Base-by-base conservation (phyloP, 495 filamentous ascomycete species). In the Lasiosphaeria miniovina region DNA sequence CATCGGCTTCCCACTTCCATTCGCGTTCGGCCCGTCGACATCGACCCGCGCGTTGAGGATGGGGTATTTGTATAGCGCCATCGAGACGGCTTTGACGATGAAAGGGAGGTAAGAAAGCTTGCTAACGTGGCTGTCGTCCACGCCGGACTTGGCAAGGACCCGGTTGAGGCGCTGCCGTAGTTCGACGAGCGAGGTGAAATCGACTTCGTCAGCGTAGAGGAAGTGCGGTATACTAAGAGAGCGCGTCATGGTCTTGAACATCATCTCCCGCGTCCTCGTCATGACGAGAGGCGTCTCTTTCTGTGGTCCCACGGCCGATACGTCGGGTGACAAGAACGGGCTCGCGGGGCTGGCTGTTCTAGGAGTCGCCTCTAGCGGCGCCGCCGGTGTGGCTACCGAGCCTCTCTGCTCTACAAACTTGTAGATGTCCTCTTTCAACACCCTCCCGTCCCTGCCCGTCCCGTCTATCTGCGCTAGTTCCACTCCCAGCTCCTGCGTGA, bases 231-330 rank as follows among this genome's bases (percentile, higher is more conserved):
- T 98, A 50, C 66, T 83, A 61, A 99, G 79, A 15, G 92, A 96
- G 46, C 85, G 84, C 24, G 93, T 98, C 95, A 99, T 99, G n/a
- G 85, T 84, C 73, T 94, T 96, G 84, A 96, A 97, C 95, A 99
- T 99, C 68, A 90, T 87, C 17, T 82, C 77, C 76, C 98, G 94
- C 34, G 90, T 89, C 33, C 84, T 85, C 4, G 90, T 89, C 17
- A 99, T 76, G 55, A 82, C 75, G 33, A 85, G 74, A 1, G 75
- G 71, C 3, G 83, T 84, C 66, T 98, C 95, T 36, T 78, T 75
- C 66, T 91, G 88, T 24, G 72, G 72, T 11, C 67, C 70, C 6
- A 68, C 62, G 33, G 68, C 31, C 11, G 63, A 38, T 52, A 48
- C 52, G n/a, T 34, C 40, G 14, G 66, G 59, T 15, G 62, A 60